A percentile compares a stretch with the other conserved stretches of the same genome.
Conservation (phyloP, 768 basidiomycete genomes). For the Coprinellus aureogranulatus region DNA sequence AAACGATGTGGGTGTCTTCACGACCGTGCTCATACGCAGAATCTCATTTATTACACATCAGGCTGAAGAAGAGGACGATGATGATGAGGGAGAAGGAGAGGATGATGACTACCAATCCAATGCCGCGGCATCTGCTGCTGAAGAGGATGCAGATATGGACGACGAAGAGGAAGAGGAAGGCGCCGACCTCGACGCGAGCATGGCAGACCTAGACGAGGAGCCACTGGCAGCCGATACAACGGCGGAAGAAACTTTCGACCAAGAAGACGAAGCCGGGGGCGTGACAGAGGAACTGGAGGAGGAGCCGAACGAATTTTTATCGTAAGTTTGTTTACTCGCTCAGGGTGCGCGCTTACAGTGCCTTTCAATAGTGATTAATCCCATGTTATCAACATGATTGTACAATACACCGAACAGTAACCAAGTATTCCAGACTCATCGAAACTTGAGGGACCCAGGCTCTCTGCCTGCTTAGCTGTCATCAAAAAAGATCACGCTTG, state of each 20-base stretch:
- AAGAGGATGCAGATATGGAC: slow-evolving; percentile 34
- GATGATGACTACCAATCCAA: slow-evolving; percentile 1
- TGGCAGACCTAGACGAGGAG: slow-evolving; percentile 56
- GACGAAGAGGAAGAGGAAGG: slow-evolving; percentile 51
- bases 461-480: not conserved
- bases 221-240: slow-evolving; percentile 39
- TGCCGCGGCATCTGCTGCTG: too few species aligned
- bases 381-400: not conserved
- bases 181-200: slow-evolving; percentile 60
- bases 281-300: slow-evolving; percentile 41
- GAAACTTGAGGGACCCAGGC: not conserved
- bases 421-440: not conserved
- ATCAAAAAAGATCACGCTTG: slow-evolving; percentile 3
- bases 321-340: too few species aligned
- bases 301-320: slow-evolving; percentile 23
- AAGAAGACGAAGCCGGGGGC: slow-evolving; percentile 26
- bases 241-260: slow-evolving; percentile 41
- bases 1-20: slow-evolving; percentile 58
- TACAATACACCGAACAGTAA: not conserved
- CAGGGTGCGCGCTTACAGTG: too few species aligned
- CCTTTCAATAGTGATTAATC: not conserved
- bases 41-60: not conserved
- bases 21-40: too few species aligned
- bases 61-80: slow-evolving; percentile 7
- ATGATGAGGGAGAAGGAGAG: slow-evolving; percentile 5